These are phyloP conservation scores for Cladosporium sp. DNA, from an alignment of 2,329 filamentous ascomycete genomes.

Conservation along the genomic window DNA sequence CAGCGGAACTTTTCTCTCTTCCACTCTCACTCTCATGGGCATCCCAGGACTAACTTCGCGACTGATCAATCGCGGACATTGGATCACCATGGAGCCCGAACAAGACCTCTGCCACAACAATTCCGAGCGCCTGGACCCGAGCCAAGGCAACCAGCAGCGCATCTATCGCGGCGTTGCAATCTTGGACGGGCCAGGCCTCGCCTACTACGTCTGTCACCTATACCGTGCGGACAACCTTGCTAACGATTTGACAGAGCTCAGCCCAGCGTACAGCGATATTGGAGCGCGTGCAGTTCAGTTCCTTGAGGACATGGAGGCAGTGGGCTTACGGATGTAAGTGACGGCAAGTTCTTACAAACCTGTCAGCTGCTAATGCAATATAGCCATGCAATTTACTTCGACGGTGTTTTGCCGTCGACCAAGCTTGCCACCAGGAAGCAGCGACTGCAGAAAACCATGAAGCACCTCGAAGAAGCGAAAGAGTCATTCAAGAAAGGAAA, in stretches of 20 bases:
- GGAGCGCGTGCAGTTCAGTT: constrained; percentile 60
- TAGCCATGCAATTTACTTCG: constrained; percentile 76
- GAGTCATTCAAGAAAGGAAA: constrained; percentile 29
- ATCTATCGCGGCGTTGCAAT: constrained; percentile 40
- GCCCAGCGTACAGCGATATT: constrained; percentile 58
- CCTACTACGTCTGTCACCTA: constrained; percentile 67
- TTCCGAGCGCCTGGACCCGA: background rate
- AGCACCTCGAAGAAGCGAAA: constrained; percentile 49
- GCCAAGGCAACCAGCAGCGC: background rate
- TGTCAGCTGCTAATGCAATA: constrained; percentile 15
- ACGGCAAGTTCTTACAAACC: constrained; percentile 18
- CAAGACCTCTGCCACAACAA: background rate
- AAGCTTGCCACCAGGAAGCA: constrained; percentile 65
- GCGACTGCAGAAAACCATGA: constrained; percentile 60
- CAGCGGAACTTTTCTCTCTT: background rate
- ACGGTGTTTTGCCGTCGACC: constrained; percentile 70
- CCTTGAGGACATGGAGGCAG: constrained; percentile 59
- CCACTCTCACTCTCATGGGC: constrained; percentile 4
- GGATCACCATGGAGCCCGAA: background rate
- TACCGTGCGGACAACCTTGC: constrained; percentile 19
- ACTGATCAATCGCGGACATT: constrained; percentile 13
- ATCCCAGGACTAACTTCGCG: constrained; percentile 15
- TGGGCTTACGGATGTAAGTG: constrained; percentile 63
- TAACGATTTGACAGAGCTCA: background rate
- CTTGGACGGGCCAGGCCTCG: constrained; percentile 78